phyloP scores from a whole-genome alignment of 2,329 filamentous ascomycete species.

The Xylariales sp. region DNA sequence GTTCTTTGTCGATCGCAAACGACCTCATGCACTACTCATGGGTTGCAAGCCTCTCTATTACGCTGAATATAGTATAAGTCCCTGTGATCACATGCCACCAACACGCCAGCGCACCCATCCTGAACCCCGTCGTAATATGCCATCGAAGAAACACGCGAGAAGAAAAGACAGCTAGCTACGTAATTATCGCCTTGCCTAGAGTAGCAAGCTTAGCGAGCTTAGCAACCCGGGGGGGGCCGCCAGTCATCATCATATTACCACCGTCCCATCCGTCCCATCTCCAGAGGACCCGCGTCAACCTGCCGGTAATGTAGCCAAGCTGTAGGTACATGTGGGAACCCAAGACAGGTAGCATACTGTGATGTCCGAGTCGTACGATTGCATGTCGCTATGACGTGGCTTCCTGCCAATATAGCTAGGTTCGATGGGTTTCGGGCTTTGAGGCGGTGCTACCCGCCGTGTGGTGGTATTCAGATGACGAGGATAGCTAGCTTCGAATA shows the following conservation, averaged over 20 bases:
- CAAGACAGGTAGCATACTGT: conserved; percentile 12
- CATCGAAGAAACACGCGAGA: conserved; percentile 1
- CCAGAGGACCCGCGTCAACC: conserved; percentile 1
- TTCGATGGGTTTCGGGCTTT: conserved; percentile 6
- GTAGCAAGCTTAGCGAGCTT: conserved; percentile 1
- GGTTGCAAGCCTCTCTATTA: conserved; percentile 10
- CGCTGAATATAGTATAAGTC: conserved; percentile 17
- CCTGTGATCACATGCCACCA: conserved; percentile 24
- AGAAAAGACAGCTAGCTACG: conserved; percentile 17
- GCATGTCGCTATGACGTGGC: conserved; percentile 31
- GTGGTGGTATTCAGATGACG: conserved; percentile 16
- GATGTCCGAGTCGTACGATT: conserved; percentile 30
- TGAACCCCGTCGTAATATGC: neutral
- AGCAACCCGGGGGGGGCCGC: neutral
- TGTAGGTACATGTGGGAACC: conserved; percentile 21
- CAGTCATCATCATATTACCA: conserved; percentile 8
- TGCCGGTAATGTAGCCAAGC: conserved; percentile 13
- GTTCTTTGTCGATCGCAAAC: conserved; percentile 31
- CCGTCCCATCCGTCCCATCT: conserved; percentile 2
- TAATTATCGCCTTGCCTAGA: conserved; percentile 21
- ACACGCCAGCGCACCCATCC: neutral
- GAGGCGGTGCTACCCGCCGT: conserved; percentile 16
- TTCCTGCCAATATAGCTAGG: conserved; percentile 15
- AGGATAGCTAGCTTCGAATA: neutral
- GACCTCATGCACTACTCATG: conserved; percentile 7